Evolutionary conservation across 2,329 filamentous ascomycete genomes (phyloP).

Genomic region (Cytospora piceicola): DNA sequence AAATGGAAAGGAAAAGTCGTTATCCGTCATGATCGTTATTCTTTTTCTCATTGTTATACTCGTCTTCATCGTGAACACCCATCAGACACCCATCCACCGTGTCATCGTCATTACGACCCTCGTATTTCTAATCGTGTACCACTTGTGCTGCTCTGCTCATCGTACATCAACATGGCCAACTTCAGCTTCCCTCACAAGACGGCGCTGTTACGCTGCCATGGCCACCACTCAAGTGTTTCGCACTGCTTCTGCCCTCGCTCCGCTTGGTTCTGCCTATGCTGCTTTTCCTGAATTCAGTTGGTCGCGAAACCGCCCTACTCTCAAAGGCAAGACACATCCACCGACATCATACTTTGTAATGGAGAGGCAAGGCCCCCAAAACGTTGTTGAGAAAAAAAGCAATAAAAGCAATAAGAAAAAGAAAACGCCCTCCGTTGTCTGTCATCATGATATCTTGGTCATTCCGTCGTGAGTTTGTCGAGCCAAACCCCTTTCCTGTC

Average conservation of each 20-base stretch:
- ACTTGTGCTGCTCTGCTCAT: constrained; percentile 19
- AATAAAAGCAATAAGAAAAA: constrained; percentile 6
- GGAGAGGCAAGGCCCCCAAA: no score
- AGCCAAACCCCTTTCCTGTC: constrained; percentile 22
- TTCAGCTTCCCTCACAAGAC: neutral
- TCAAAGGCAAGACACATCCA: neutral
- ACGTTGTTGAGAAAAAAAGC: neutral
- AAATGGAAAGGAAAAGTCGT: constrained; percentile 8
- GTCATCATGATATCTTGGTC: constrained; percentile 31
- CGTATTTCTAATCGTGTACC: constrained; percentile 16
- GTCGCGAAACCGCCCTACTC: neutral
- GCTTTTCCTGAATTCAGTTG: neutral
- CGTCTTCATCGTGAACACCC: neutral
- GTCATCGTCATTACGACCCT: constrained; percentile 4
- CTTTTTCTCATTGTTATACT: constrained; percentile 1
- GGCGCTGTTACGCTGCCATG: neutral
- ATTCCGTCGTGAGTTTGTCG: constrained; percentile 29
- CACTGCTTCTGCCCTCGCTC: neutral
- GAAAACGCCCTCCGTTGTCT: constrained; percentile 28
- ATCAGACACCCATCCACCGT: constrained; percentile 6
- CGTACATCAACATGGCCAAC: constrained; percentile 19
- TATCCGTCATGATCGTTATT: constrained; percentile 2
- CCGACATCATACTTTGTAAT: constrained; percentile 12
- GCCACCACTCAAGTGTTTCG: neutral
- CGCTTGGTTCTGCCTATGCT: neutral